phyloP scores from a whole-genome alignment of 805 yeast genomes.

The Myxozyma udenii region DNA sequence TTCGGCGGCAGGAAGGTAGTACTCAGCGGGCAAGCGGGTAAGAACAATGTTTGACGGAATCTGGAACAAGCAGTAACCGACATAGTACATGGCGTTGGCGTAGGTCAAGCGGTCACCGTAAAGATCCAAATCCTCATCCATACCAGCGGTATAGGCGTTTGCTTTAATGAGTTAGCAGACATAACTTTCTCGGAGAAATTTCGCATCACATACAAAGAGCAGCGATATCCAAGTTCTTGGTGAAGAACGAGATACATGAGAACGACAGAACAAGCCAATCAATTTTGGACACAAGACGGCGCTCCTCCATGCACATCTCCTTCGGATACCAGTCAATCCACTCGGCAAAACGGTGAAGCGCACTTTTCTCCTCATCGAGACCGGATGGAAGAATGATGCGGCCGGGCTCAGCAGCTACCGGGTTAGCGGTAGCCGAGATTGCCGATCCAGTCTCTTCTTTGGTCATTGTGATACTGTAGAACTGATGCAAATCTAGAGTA shows the following conservation, averaged over 20 bases:
- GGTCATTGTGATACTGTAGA: no score
- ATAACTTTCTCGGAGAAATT: no score
- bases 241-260: slow-evolving; percentile 62
- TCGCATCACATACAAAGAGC: no score
- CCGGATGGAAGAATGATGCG: no score
- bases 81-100: slow-evolving; percentile 55
- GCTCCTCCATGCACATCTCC: slow-evolving; percentile 44
- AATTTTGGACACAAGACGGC: slow-evolving; percentile 49
- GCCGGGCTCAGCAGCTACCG: no score
- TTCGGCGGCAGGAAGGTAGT: slow-evolving; percentile 54
- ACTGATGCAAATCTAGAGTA: no score
- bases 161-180: no score
- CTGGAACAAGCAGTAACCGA: slow-evolving; percentile 60
- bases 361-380: no score
- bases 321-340: slow-evolving; percentile 23
- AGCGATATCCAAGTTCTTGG: slow-evolving; percentile 60
- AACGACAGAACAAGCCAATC: slow-evolving; percentile 55
- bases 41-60: slow-evolving; percentile 59
- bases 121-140: slow-evolving; percentile 54
- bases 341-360: no score
- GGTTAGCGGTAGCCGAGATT: no score
- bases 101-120: slow-evolving; percentile 59
- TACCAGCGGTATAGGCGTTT: slow-evolving; percentile 68
- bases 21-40: slow-evolving; percentile 54
- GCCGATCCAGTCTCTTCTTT: no score